Base-by-base conservation (phyloP, 371 early-diverging fungal species). In the Sporodiniella umbellata region DNA sequence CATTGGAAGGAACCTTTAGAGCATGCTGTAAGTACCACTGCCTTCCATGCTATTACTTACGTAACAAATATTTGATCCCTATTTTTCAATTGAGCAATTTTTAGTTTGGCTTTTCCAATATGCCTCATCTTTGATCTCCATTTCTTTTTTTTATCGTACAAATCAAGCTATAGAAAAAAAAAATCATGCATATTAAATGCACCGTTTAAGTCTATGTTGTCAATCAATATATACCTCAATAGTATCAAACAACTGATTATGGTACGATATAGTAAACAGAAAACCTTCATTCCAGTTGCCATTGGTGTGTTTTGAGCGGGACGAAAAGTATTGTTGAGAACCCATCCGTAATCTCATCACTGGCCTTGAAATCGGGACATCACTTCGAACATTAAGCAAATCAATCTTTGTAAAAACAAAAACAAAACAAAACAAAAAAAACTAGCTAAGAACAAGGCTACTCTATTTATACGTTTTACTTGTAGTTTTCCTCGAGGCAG, bases 231-330 rank as follows among this genome's bases (percentile, higher is more conserved):
- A 47, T 55, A 69, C 75, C 56, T 75, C 75, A 22, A 75, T 58
- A 10, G 69, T 75, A 65, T 73, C 68, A 54, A 73, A 73, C 30
- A 72, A 46, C 42, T 72, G 73, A 3, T 66, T 61, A 33, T 72
- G 73, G 42, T 64, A 72, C 3, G 73, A 68, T n/a, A 69, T 56
- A 6, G 59, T 55, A 48, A 72, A 72, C 1, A 68, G 25, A 26
- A 72, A 72, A 8, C 73, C 73, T 62, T 72, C 75, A 33, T 75
- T 75, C 75, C 75, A 75, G 35, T 75, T 67, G 11, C 75, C 75
- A 11, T 62, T 66, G 2, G 48, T 28, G 35, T 57, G 48, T 40
- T 62, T 64, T 30, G 69, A 59, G 8, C 67, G 49, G 25, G 67
- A 59, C 21, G 71, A 64, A 43, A 58, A 66, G 45, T 75, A 75